A percentile compares a stretch with the other conserved stretches of the same genome.
phyloP scores from a whole-genome alignment of 768 basidiomycete genomes.

The Naematelia encephala region DNA sequence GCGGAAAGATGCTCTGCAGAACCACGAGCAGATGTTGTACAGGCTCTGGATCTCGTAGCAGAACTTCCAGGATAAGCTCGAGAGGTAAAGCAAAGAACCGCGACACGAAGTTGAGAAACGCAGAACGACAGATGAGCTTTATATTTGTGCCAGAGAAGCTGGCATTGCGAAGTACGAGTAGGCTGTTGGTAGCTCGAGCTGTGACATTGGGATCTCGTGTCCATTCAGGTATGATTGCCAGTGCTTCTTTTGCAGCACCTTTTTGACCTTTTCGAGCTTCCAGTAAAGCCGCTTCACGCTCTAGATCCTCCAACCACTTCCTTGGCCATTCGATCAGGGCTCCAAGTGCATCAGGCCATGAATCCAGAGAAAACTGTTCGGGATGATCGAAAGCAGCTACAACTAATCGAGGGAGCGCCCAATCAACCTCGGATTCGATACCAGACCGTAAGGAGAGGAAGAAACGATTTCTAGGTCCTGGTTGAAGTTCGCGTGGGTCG shows the following conservation, averaged over 20 bases:
- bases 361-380: constrained; percentile 69
- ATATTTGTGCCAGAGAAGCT: constrained; percentile 44
- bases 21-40: constrained; percentile 49
- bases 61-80: constrained; percentile 25
- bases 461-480: constrained; percentile 76
- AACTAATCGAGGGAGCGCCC: constrained; percentile 83
- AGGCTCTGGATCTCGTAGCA: constrained; percentile 44
- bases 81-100: constrained; percentile 29
- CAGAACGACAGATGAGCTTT: constrained; percentile 13
- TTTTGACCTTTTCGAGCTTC: constrained; percentile 4
- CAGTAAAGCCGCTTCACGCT: constrained; percentile 21
- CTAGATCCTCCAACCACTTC: constrained; percentile 64
- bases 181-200: constrained; percentile 76
- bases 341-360: constrained; percentile 74
- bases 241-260: constrained; percentile 7
- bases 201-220: constrained; percentile 46
- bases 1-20: constrained; percentile 41
- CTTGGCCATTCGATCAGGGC: constrained; percentile 85
- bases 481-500: constrained; percentile 64
- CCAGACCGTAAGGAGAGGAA: constrained; percentile 82
- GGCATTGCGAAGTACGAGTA: constrained; percentile 82
- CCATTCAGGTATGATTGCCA: constrained; percentile 22
- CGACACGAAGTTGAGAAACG: constrained; percentile 26
- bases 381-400: constrained; percentile 65
- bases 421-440: constrained; percentile 75